phyloP scores from a whole-genome alignment of 2,329 filamentous ascomycete species.

The Diaporthe capsici region DNA sequence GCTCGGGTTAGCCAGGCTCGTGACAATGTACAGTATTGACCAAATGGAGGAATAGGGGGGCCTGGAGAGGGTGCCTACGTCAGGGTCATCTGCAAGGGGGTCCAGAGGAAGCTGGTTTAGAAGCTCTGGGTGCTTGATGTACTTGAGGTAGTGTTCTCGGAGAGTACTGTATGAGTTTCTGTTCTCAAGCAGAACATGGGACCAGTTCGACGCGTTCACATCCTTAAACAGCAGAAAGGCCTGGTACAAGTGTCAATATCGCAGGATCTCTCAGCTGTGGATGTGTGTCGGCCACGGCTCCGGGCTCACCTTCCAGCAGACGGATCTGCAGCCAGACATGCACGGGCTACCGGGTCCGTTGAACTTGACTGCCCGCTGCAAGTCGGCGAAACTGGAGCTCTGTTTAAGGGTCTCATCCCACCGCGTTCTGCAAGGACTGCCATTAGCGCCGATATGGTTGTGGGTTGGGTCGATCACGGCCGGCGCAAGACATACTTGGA shows the following conservation, averaged over 20 bases:
- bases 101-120: constrained; percentile 79
- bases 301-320: constrained; percentile 83
- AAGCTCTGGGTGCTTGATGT: constrained; percentile 87
- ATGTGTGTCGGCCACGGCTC: neutral
- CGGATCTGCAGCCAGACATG: constrained; percentile 81
- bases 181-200: constrained; percentile 74
- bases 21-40: neutral
- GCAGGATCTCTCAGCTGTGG: neutral
- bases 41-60: neutral
- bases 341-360: constrained; percentile 74
- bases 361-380: constrained; percentile 75
- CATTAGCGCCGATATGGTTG: constrained; percentile 4
- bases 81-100: constrained; percentile 85
- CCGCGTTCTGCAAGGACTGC: constrained; percentile 65
- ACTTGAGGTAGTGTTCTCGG: constrained; percentile 82
- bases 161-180: constrained; percentile 82
- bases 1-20: constrained; percentile 46
- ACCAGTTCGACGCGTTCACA: constrained; percentile 77
- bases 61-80: constrained; percentile 55
- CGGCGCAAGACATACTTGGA: constrained; percentile 58
- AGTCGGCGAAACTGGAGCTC: constrained; percentile 69
- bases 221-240: constrained; percentile 85
- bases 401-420: constrained; percentile 76
- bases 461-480: neutral
- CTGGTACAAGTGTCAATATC: constrained; percentile 58